Percentiles rank a stretch among this genome's conserved stretches.
Evolutionary conservation across 352 stramenopile genomes (phyloP).

Genomic region (Phytophthora europaea): DNA sequence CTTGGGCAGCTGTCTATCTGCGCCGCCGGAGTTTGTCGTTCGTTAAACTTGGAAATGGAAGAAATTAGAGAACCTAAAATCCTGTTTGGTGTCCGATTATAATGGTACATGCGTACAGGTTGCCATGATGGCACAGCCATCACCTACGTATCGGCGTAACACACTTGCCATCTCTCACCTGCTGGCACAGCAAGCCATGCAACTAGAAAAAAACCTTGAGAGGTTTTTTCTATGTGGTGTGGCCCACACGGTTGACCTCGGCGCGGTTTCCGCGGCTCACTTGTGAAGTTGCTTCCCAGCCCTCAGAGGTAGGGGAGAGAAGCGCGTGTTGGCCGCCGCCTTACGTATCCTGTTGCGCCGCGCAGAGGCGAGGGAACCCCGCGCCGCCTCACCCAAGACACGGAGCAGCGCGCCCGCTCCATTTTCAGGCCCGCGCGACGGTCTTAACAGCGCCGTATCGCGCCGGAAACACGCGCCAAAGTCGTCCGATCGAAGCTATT

Average conservation of each 20-base stretch:
- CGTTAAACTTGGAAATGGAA: conserved; percentile 35
- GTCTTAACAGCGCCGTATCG: conserved; percentile 10
- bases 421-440: not conserved
- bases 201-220: conserved; percentile 19
- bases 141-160: too few relatives aligned
- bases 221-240: not conserved
- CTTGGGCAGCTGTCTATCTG: not conserved
- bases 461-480: conserved; percentile 16
- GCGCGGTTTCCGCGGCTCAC: conserved; percentile 18
- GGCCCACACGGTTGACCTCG: not conserved
- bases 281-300: conserved; percentile 41
- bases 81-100: not conserved
- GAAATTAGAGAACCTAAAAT: conserved; percentile 13
- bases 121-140: not conserved
- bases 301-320: conserved; percentile 35
- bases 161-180: too few relatives aligned
- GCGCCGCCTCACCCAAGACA: not conserved
- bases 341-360: conserved; percentile 17
- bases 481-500: conserved; percentile 35
- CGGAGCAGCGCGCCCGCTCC: conserved; percentile 6
- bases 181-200: too few relatives aligned
- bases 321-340: conserved; percentile 20
- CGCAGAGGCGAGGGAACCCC: conserved; percentile 13
- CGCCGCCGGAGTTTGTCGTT: conserved; percentile 7
- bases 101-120: not conserved